Conservation (phyloP, 169 alveolate species). For the Eimeria praecox region DNA sequence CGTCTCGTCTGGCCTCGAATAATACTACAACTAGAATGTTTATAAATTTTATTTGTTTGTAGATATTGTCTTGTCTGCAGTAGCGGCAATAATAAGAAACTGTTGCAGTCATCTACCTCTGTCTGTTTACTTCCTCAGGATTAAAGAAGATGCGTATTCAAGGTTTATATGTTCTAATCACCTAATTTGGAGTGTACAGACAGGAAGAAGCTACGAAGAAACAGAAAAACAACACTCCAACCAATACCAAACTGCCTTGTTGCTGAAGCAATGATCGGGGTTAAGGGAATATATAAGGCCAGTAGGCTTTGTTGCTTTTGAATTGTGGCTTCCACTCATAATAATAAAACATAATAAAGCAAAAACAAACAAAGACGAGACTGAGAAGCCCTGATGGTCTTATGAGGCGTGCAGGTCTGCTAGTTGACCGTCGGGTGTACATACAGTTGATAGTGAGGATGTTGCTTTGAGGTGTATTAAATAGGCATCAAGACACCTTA, state of each 20-base stretch:
- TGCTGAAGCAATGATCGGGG: neutral
- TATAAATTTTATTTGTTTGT: too few relatives aligned
- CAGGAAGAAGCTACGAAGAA: neutral
- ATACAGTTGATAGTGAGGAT: neutral
- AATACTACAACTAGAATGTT: too few relatives aligned
- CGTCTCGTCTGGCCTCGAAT: too few relatives aligned
- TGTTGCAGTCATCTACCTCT: too few relatives aligned
- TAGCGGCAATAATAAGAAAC: too few relatives aligned
- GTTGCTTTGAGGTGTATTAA: neutral
- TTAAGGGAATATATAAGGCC: neutral
- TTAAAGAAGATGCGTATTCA: too few relatives aligned
- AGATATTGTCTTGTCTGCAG: too few relatives aligned
- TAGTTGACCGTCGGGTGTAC: neutral
- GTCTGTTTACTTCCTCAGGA: too few relatives aligned
- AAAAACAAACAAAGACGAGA: neutral
- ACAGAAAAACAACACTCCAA: neutral
- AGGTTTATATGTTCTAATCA: too few relatives aligned
- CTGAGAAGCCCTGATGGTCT: neutral
- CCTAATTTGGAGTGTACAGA: neutral
- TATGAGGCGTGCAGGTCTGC: neutral
- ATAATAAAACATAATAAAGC: neutral
- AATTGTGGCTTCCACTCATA: neutral
- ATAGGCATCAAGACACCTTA: neutral
- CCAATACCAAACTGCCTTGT: neutral
- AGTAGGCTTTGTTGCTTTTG: neutral